Conservation (phyloP, 2,329 filamentous ascomycete species). For the Esteya vermicola region DNA sequence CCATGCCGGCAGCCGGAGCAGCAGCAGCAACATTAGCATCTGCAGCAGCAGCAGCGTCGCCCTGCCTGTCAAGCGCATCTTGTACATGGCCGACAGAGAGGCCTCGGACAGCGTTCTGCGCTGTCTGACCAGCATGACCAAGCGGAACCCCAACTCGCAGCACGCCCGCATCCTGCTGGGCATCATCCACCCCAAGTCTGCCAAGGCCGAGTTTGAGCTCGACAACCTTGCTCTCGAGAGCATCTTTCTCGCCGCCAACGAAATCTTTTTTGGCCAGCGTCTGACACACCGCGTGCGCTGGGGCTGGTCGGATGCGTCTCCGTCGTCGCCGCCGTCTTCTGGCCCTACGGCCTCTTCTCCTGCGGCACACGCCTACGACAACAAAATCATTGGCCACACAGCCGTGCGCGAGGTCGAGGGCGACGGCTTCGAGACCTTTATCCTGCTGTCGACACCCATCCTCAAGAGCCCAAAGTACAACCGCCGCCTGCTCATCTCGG, state of each 20-base stretch:
- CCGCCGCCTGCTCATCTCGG: conserved; percentile 45
- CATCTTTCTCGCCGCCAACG: conserved; percentile 47
- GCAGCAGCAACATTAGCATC: background rate
- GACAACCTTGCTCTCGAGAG: conserved; percentile 42
- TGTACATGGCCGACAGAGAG: conserved; percentile 30
- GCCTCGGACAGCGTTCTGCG: conserved; percentile 34
- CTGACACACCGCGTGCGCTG: conserved; percentile 44
- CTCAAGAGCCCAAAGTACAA: conserved; percentile 42
- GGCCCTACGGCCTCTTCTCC: conserved; percentile 6
- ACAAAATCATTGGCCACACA: conserved; percentile 47
- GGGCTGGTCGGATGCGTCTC: conserved; percentile 40
- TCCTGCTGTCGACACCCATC: conserved; percentile 45
- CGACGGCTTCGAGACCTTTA: conserved; percentile 46
- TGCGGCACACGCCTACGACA: conserved; percentile 25
- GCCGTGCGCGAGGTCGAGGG: conserved; percentile 33
- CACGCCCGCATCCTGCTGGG: conserved; percentile 43
- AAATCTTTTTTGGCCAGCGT: conserved; percentile 45
- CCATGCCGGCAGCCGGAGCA: background rate
- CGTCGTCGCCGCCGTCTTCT: background rate
- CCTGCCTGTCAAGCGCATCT: conserved; percentile 18
- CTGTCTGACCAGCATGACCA: conserved; percentile 29
- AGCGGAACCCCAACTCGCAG: conserved; percentile 32
- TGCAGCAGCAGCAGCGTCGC: conserved; percentile 10
- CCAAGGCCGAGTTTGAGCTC: conserved; percentile 32
- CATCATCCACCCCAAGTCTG: conserved; percentile 37